These are phyloP conservation scores for Sordaria brevicollis DNA, from an alignment of 495 filamentous ascomycete genomes.

Conservation along the genomic window DNA sequence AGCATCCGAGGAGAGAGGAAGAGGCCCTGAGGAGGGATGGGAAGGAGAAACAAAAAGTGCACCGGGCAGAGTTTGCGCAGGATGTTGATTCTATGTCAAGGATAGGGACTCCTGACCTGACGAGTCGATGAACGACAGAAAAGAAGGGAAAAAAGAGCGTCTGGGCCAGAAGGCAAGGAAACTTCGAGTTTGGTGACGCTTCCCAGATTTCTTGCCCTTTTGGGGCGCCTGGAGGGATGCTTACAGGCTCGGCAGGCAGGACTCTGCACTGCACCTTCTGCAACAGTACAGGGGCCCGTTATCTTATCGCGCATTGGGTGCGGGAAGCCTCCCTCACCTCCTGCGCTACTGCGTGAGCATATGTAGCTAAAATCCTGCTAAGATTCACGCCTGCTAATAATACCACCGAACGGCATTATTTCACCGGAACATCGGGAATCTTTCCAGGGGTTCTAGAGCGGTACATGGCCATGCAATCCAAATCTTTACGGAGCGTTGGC, in stretches of 20 bases:
- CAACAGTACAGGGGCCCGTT: neutral
- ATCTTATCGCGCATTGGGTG: neutral
- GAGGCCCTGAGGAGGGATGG: neutral
- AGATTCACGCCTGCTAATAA: neutral
- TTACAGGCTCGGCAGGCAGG: neutral
- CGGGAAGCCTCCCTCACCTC: neutral
- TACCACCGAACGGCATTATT: neutral
- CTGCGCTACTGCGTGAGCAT: neutral
- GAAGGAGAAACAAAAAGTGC: neutral
- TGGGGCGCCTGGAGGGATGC: neutral
- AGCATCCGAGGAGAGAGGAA: constrained; percentile 16
- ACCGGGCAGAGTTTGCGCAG: neutral
- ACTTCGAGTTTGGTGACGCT: neutral
- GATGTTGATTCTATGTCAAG: neutral
- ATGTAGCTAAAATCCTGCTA: neutral
- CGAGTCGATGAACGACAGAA: neutral
- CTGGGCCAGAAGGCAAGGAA: neutral
- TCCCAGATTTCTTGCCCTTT: neutral
- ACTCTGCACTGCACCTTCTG: neutral
- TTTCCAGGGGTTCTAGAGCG: neutral
- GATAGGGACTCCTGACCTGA: neutral
- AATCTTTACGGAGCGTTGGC: neutral
- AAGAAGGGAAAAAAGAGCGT: neutral
- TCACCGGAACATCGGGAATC: neutral
- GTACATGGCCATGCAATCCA: neutral